Evolutionary conservation across 768 basidiomycete species (phyloP).

Genomic region (Trametes maxima): DNA sequence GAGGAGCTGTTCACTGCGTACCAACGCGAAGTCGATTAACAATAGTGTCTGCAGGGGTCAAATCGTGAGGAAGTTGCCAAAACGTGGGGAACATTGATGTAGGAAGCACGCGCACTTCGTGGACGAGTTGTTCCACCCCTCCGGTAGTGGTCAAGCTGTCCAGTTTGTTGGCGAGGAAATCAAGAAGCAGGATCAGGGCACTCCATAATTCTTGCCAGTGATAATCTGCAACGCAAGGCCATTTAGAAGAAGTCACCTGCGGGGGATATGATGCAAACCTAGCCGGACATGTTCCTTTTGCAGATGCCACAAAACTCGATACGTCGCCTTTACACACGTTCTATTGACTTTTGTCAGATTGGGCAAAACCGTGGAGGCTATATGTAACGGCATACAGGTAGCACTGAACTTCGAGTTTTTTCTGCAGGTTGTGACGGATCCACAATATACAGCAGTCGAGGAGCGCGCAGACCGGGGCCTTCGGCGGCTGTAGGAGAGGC

Average conservation of each 20-base stretch:
- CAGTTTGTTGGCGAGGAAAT: slow-evolving; percentile 57
- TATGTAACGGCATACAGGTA: slow-evolving; percentile 49
- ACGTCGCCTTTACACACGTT: slow-evolving; percentile 55
- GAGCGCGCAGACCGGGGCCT: slow-evolving; percentile 56
- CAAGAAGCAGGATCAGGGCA: slow-evolving; percentile 54
- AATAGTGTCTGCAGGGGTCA: slow-evolving; percentile 42
- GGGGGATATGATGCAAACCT: slow-evolving; percentile 42
- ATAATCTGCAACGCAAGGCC: slow-evolving; percentile 47
- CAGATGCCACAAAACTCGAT: slow-evolving; percentile 59
- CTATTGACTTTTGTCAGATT: slow-evolving; percentile 36
- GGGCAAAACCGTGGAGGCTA: background rate
- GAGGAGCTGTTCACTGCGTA: slow-evolving; percentile 54
- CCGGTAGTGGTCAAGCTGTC: slow-evolving; percentile 55
- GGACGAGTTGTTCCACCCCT: slow-evolving; percentile 52
- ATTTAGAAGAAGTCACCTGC: background rate
- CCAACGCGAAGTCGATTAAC: slow-evolving; percentile 54
- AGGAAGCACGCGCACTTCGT: slow-evolving; percentile 48
- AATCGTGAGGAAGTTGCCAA: background rate
- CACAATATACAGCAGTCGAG: slow-evolving; percentile 72
- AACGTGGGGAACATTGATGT: slow-evolving; percentile 20
- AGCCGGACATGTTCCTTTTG: slow-evolving; percentile 55
- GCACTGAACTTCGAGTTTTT: slow-evolving; percentile 55
- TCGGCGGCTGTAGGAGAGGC: slow-evolving; percentile 40
- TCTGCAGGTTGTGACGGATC: slow-evolving; percentile 72
- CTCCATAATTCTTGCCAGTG: slow-evolving; percentile 69